Percentiles rank a stretch among this genome's conserved stretches.
Conservation (phyloP, 306 rosid genomes). For the Cotoneaster glaucophyllus region DNA sequence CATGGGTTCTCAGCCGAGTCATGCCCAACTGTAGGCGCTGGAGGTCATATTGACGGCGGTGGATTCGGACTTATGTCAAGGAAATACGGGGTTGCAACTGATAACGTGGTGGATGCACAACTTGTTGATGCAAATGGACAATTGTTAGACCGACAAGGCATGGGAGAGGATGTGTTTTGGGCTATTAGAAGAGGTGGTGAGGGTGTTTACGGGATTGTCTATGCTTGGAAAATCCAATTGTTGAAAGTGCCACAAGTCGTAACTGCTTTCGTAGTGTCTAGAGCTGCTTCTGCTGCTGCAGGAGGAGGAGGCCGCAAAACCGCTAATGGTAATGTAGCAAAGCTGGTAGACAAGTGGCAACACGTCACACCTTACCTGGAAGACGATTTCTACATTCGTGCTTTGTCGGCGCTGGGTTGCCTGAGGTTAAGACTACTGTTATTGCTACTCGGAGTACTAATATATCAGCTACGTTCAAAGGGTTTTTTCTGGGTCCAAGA, state of each 20-base stretch:
- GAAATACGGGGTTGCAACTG: constrained; percentile 70
- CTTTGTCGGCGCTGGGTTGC: constrained; percentile 57
- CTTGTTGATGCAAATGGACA: constrained; percentile 49
- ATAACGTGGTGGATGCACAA: constrained; percentile 59
- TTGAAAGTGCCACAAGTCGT: constrained; percentile 44
- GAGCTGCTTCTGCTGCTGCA: constrained; percentile 14
- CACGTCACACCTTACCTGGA: constrained; percentile 51
- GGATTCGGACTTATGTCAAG: constrained; percentile 66
- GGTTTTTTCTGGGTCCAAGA: constrained; percentile 44
- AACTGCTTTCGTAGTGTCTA: constrained; percentile 40
- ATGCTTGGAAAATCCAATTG: constrained; percentile 68
- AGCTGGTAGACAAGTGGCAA: constrained; percentile 62
- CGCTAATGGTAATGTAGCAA: constrained; percentile 16
- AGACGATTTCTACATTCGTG: constrained; percentile 55
- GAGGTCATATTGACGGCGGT: constrained; percentile 74
- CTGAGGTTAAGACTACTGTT: constrained; percentile 25
- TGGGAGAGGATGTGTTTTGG: constrained; percentile 94
- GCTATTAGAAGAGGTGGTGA: constrained; percentile 87
- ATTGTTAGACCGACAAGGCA: constrained; percentile 34
- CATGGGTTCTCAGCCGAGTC: constrained; percentile 79
- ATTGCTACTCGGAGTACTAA: neutral
- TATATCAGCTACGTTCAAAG: constrained; percentile 50
- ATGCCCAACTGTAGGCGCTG: constrained; percentile 84
- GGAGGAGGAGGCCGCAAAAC: constrained; percentile 13
- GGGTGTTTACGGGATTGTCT: constrained; percentile 65